A percentile compares a stretch with the other conserved stretches of the same genome.
Evolutionary conservation across 257 asterid genomes (phyloP).

Genomic region (Salvia splendens): DNA sequence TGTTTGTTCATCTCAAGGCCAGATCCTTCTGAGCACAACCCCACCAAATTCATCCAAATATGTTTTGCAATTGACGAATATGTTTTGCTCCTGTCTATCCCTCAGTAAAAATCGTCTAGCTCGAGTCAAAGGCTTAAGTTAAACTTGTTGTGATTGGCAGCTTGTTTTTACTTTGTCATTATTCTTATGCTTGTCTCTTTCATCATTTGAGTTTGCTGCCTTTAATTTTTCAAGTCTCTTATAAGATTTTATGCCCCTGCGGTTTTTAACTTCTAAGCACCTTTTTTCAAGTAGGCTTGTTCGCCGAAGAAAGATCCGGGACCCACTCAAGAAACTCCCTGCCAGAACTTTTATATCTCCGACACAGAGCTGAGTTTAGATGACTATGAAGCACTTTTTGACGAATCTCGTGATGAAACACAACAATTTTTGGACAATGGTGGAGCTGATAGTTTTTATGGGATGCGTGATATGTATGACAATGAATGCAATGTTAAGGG

Average conservation of each 20-base stretch:
- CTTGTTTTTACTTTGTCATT: constrained; percentile 3
- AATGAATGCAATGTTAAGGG: constrained; percentile 35
- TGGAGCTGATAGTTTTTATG: constrained; percentile 44
- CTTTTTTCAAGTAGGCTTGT: constrained; percentile 41
- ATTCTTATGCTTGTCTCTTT: constrained; percentile 16
- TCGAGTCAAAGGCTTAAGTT: constrained; percentile 10
- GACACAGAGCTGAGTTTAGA: constrained; percentile 50
- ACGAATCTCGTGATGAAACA: constrained; percentile 40
- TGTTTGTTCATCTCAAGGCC: not conserved
- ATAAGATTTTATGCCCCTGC: not conserved
- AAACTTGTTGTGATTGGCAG: constrained; percentile 15
- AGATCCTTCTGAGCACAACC: not conserved
- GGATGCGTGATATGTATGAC: constrained; percentile 31
- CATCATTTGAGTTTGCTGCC: constrained; percentile 10
- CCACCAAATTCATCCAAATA: not conserved
- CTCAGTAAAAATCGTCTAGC: not conserved
- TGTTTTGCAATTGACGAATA: not conserved
- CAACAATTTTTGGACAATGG: constrained; percentile 42
- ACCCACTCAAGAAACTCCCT: constrained; percentile 32
- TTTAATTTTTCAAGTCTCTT: not conserved
- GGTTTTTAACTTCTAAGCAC: constrained; percentile 11
- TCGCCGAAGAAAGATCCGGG: constrained; percentile 31
- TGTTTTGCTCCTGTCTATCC: not conserved
- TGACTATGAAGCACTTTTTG: constrained; percentile 41
- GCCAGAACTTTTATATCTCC: constrained; percentile 40